Conservation (phyloP, 306 rosid genomes). For the Abrus pulchellus region DNA sequence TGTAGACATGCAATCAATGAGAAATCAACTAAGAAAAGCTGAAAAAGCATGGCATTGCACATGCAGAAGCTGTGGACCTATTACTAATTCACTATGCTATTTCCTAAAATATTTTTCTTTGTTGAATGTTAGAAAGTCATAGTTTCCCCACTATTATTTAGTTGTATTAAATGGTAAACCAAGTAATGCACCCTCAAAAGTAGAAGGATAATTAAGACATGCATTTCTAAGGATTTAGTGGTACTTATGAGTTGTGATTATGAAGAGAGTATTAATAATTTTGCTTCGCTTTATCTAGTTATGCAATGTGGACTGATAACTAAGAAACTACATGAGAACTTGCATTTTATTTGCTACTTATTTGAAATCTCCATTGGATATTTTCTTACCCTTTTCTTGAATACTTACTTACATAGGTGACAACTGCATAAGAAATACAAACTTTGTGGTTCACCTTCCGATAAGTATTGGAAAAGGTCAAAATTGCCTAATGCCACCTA, state of each 20-base stretch:
- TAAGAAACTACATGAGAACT: neutral
- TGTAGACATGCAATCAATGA: neutral
- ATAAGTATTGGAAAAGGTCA: constrained; percentile 87
- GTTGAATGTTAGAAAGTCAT: constrained; percentile 12
- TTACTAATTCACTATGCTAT: constrained; percentile 18
- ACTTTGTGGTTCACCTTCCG: constrained; percentile 95
- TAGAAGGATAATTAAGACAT: constrained; percentile 30
- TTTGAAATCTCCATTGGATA: constrained; percentile 31
- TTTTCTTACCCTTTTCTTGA: constrained; percentile 42
- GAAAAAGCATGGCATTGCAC: constrained; percentile 2
- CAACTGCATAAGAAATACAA: constrained; percentile 96
- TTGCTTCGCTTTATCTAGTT: constrained; percentile 11
- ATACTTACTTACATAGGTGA: constrained; percentile 64
- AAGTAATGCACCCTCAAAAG: constrained; percentile 26
- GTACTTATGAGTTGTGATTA: neutral
- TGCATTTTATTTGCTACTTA: constrained; percentile 23
- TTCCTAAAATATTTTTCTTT: constrained; percentile 4
- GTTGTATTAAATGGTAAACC: constrained; percentile 6
- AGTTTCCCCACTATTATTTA: constrained; percentile 14
- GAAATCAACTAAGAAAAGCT: constrained; percentile 27
- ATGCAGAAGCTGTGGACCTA: neutral
- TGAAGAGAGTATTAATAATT: neutral
- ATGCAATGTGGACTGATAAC: constrained; percentile 11
- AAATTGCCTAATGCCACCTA: constrained; percentile 89
- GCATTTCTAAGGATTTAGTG: constrained; percentile 25